These are phyloP conservation scores for Pestalotiopsis sp. DNA, from an alignment of 2,329 filamentous ascomycete species.

Conservation along the genomic window DNA sequence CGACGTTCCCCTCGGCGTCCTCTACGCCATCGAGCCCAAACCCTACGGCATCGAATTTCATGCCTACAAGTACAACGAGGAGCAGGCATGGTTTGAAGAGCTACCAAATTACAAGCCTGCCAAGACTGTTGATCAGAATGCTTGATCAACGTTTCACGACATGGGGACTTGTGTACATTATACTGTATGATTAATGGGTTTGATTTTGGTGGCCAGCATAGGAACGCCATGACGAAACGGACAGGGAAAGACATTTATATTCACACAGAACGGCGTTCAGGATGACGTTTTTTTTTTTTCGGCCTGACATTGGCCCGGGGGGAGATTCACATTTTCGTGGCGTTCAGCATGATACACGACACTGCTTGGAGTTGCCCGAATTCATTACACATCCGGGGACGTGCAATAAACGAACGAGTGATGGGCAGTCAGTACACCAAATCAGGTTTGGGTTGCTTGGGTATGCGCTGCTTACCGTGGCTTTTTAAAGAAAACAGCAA, in stretches of 20 bases:
- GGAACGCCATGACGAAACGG: not conserved
- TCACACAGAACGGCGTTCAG: not conserved
- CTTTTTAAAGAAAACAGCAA: not conserved
- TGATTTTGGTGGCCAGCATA: not conserved
- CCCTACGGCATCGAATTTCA: constrained; percentile 98
- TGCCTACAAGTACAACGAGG: constrained; percentile 86
- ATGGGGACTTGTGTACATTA: not conserved
- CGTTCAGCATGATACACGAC: not conserved
- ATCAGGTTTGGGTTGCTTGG: not conserved
- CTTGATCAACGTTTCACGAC: not conserved
- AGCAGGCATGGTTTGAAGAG: constrained; percentile 79
- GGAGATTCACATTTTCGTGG: not conserved
- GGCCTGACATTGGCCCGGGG: not conserved
- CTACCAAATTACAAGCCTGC: constrained; percentile 80
- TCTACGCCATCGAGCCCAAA: constrained; percentile 95
- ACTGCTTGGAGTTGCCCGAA: not conserved
- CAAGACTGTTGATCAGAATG: constrained; percentile 11
- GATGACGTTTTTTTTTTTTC: not conserved
- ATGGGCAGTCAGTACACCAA: not conserved
- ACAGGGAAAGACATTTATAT: not conserved
- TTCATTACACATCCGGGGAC: not conserved
- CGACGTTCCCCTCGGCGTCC: constrained; percentile 89
- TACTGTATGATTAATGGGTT: not conserved
- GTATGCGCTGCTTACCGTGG: not conserved
- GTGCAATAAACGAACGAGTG: not conserved